Evolutionary conservation across 495 filamentous ascomycete species (phyloP), one percentile per base, ranked within the genome.

Genomic region (Penicillium roqueforti): DNA sequence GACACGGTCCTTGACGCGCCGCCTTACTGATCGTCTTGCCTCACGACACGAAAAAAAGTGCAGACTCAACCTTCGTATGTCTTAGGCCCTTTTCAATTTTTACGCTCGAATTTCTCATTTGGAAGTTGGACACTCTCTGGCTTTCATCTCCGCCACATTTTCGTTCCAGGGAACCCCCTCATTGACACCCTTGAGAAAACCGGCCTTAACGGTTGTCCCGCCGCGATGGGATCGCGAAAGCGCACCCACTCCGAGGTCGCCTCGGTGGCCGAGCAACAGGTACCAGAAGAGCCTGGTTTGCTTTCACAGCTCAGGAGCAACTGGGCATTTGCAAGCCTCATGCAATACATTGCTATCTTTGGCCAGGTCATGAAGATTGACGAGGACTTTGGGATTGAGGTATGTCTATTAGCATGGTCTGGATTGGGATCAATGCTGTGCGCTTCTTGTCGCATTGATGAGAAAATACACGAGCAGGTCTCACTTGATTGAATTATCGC

Each of bases 281-380:
- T 68, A 46, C 69, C 76, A 4, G 70, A 82, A 57, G 77, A 83
- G 57, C 66, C 68, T 41, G 74, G 71, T 45, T 56, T 84, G 50
- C 78, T 96, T 20, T 73, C 86, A 42, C 83, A 78, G 56, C 78
- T 98, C 53, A 79, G 92, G 44, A 93, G 88, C 67, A 86, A 85
- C 74, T 97, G 93, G 91, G 88, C 97, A 69, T 96, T 98, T 70
- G 89, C 93, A 42, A 91, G 90, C 65, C 78, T 98, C 5, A 91
- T 87, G 75, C 93, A 98, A 71, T 98, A 89, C 75, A 87, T 97
- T 49, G 84, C 83, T 60, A 80, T 91, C 48, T 98, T 98, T 71
- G 91, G 91, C 25, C 83, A 86, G 58, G 83, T 86, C 39, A 85
- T 95, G 70, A 95, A 92, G 72, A 87, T 96, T 53, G 88, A 92